phyloP scores from a whole-genome alignment of 805 yeast genomes.

The Saccharomycopsis javanensis region DNA sequence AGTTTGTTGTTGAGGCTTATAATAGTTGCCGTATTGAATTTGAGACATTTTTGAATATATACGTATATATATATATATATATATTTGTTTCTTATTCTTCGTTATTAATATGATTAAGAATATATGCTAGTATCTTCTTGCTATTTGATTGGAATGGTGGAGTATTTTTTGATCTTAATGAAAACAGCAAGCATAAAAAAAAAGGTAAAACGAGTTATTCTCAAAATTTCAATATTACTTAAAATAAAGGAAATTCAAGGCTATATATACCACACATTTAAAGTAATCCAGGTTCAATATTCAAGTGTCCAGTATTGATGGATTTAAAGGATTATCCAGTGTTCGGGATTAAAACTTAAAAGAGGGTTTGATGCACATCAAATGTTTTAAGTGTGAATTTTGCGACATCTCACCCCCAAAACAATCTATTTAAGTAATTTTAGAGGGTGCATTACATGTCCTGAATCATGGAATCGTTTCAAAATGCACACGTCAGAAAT shows the following conservation, averaged over 20 bases:
- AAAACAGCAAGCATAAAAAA: too few species aligned
- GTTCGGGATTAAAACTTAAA: background rate
- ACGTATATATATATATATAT: too few species aligned
- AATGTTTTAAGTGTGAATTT: background rate
- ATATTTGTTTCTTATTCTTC: too few species aligned
- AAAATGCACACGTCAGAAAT: background rate
- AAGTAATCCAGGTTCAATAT: background rate
- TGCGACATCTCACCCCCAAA: background rate
- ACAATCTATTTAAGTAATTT: background rate
- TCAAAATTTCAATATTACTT: too few species aligned
- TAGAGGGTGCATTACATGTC: background rate
- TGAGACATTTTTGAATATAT: background rate
- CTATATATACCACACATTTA: background rate
- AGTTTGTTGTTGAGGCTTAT: background rate
- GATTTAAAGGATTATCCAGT: background rate
- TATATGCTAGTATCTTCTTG: too few species aligned
- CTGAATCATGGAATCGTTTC: background rate
- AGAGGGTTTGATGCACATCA: background rate
- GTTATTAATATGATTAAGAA: too few species aligned
- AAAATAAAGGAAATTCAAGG: background rate
- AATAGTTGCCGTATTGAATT: background rate
- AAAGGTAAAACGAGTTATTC: too few species aligned
- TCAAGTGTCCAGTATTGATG: background rate
- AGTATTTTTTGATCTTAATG: too few species aligned
- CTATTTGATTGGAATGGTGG: background rate